These are phyloP conservation scores for Debaryomycetaceae sp. DNA, from an alignment of 1,139 yeast genomes.

Conservation along the genomic window DNA sequence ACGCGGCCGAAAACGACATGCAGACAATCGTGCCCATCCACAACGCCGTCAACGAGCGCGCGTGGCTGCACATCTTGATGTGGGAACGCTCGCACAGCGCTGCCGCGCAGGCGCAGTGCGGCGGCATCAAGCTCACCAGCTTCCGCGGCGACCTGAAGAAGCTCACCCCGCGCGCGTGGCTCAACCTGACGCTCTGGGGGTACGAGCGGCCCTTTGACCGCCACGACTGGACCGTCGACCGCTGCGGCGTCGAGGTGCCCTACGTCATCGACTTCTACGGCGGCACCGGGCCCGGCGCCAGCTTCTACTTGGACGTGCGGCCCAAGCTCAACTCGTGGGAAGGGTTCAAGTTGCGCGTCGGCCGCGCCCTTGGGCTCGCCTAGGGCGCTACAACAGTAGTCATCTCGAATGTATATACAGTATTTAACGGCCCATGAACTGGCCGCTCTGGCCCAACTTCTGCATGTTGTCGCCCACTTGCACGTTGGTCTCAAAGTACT, in stretches of 20 bases:
- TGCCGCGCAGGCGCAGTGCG: conserved; percentile 51
- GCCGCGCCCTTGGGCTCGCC: conserved; percentile 52
- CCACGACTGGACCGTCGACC: conserved; percentile 90
- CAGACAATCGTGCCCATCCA: conserved; percentile 89
- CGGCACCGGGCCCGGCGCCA: conserved; percentile 56
- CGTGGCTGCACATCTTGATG: conserved; percentile 77
- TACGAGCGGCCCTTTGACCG: conserved; percentile 84
- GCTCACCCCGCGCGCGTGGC: conserved; percentile 85
- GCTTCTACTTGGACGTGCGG: conserved; percentile 81
- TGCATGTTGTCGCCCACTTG: conserved; percentile 93
- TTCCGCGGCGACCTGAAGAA: conserved; percentile 87
- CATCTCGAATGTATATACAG: background rate
- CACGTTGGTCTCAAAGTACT: conserved; percentile 93
- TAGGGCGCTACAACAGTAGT: conserved; percentile 6
- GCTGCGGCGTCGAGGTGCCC: conserved; percentile 81
- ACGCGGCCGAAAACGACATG: conserved; percentile 82
- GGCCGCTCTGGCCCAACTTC: conserved; percentile 59
- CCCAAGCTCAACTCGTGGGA: conserved; percentile 82
- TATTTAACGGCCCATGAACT: conserved; percentile 44
- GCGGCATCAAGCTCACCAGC: conserved; percentile 79
- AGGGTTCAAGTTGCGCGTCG: conserved; percentile 68
- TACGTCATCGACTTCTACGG: conserved; percentile 92
- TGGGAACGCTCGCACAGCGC: conserved; percentile 75
- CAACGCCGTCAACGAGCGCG: conserved; percentile 88
- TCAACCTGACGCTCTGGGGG: conserved; percentile 58